phyloP scores from a whole-genome alignment of 1,284 basidiomycete genomes.

The Bjerkandera adusta region DNA sequence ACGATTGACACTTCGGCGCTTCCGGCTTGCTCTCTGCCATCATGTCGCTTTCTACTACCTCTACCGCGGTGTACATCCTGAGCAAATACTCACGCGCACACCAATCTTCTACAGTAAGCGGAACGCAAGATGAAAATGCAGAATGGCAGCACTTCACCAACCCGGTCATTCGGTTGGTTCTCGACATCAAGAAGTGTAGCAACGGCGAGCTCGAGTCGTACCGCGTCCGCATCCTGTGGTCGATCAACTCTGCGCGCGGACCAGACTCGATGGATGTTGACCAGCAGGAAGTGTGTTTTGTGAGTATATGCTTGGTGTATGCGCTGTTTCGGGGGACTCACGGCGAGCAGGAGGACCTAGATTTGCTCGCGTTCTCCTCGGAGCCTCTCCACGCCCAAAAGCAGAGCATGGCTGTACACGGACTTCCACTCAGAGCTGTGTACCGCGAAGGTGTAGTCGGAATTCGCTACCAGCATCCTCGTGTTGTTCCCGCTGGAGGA shows the following conservation, averaged over 20 bases:
- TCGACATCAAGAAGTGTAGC: constrained; percentile 56
- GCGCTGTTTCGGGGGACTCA: neutral
- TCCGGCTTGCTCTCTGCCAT: neutral
- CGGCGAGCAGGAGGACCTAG: constrained; percentile 64
- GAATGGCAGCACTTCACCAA: constrained; percentile 81
- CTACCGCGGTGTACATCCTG: constrained; percentile 52
- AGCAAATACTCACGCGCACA: constrained; percentile 70
- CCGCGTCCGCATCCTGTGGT: constrained; percentile 63
- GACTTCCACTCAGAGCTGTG: constrained; percentile 71
- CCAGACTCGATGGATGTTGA: constrained; percentile 35
- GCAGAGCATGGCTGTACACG: constrained; percentile 33
- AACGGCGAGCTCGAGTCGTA: constrained; percentile 55
- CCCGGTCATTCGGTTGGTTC: constrained; percentile 56
- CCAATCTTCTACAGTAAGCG: constrained; percentile 26
- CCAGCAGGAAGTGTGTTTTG: constrained; percentile 60
- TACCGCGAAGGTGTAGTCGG: constrained; percentile 71
- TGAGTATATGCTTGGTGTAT: constrained; percentile 22
- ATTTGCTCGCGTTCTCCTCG: constrained; percentile 62
- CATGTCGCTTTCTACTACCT: constrained; percentile 57
- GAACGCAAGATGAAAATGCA: constrained; percentile 23
- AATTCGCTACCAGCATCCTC: constrained; percentile 64
- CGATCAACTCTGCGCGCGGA: constrained; percentile 36
- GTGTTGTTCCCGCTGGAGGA: constrained; percentile 32
- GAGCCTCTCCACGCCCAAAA: constrained; percentile 31
- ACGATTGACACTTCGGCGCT: too few species aligned